phyloP scores from a whole-genome alignment of 1,139 yeast genomes.

The Arxiozyma heterogenica region DNA sequence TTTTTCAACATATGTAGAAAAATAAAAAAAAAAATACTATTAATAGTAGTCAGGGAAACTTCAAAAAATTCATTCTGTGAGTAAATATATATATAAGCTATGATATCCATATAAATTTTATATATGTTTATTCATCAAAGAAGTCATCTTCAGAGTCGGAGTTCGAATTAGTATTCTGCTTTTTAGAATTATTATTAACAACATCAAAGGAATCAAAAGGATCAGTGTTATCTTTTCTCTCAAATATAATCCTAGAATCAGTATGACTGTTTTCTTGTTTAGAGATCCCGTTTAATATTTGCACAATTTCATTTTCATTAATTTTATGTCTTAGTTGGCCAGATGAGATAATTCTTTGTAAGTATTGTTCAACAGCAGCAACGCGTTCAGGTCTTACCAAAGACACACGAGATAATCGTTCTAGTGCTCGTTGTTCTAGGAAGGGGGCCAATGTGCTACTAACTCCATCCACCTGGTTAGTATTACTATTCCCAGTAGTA shows the following conservation, averaged over 20 bases:
- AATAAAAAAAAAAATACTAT: too few species aligned
- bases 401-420: conserved; percentile 75
- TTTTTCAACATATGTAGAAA: too few species aligned
- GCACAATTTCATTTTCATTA: conserved; percentile 71
- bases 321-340: conserved; percentile 72
- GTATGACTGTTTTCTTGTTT: conserved; percentile 60
- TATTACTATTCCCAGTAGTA: conserved; percentile 14
- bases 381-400: conserved; percentile 91
- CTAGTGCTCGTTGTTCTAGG: conserved; percentile 75
- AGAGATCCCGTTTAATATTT: conserved; percentile 72
- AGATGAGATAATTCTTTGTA: conserved; percentile 61
- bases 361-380: conserved; percentile 74
- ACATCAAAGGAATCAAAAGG: conserved; percentile 17
- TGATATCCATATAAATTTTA: background rate
- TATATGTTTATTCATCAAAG: conserved; percentile 26
- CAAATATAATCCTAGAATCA: conserved; percentile 52
- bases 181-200: conserved; percentile 1
- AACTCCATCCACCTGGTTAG: background rate
- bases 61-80: background rate
- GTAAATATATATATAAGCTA: background rate
- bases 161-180: conserved; percentile 24
- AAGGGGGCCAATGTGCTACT: conserved; percentile 47
- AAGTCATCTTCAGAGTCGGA: conserved; percentile 34
- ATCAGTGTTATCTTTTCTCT: conserved; percentile 33
- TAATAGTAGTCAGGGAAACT: background rate